phyloP scores from a whole-genome alignment of 2,329 filamentous ascomycete species.

The Macrophomina phaseolina region DNA sequence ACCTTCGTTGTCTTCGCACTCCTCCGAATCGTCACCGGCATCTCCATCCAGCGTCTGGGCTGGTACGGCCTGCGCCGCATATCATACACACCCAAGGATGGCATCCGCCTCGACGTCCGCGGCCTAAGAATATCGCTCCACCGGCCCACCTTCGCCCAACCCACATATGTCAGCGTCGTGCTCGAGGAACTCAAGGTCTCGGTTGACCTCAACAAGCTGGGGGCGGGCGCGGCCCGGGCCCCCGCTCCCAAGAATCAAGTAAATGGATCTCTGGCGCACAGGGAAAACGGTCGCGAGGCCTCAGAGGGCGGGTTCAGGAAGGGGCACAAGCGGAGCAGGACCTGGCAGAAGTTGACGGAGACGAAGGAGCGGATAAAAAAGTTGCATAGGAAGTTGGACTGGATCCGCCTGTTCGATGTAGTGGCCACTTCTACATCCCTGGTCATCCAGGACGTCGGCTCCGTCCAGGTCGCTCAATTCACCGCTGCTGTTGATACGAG shows the following conservation, averaged over 20 bases:
- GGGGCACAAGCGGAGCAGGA: conserved; percentile 63
- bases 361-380: conserved; percentile 86
- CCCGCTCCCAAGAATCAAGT: neutral
- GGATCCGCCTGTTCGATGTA: conserved; percentile 87
- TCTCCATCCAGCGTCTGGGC: conserved; percentile 94
- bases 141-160: conserved; percentile 93
- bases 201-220: conserved; percentile 72
- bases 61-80: conserved; percentile 91
- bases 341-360: conserved; percentile 79
- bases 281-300: conserved; percentile 33
- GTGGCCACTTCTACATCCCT: conserved; percentile 81
- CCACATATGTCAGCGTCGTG: conserved; percentile 93
- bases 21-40: conserved; percentile 86
- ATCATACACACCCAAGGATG: conserved; percentile 87
- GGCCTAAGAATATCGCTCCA: conserved; percentile 88
- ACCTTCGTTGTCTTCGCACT: conserved; percentile 95
- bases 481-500: conserved; percentile 89
- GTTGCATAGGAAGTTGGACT: conserved; percentile 84
- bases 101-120: conserved; percentile 85
- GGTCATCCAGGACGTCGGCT: conserved; percentile 80
- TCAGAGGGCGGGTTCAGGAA: conserved; percentile 32
- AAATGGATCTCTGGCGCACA: conserved; percentile 15
- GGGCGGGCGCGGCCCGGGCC: conserved; percentile 40
- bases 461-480: conserved; percentile 81
- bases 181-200: conserved; percentile 85